A percentile compares a stretch with the other conserved stretches of the same genome.
These are phyloP conservation scores for slime mould (Dictyostelium discoideum) DNA, from an alignment of 78 protist genomes.

Conservation along the genomic window DNA sequence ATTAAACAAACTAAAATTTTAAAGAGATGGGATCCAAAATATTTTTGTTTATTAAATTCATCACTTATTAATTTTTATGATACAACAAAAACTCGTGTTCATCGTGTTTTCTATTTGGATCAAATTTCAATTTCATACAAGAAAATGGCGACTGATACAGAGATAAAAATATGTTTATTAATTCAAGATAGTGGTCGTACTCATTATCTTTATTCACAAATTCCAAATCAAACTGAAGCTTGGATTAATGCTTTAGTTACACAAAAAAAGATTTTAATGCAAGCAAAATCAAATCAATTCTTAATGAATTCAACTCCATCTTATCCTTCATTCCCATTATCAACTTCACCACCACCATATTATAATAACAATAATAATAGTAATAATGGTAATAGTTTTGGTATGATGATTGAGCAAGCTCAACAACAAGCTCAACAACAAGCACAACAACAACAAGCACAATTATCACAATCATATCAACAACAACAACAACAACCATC, in stretches of 20 bases:
- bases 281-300: slow-evolving; percentile 22
- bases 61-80: slow-evolving; percentile 64
- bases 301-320: not conserved
- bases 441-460: not conserved
- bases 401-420: not conserved
- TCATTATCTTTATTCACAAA: slow-evolving; percentile 45
- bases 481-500: not conserved
- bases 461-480: not conserved
- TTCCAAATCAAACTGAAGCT: slow-evolving; percentile 63
- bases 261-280: slow-evolving; percentile 55
- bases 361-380: not conserved
- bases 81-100: slow-evolving; percentile 43
- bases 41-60: slow-evolving; percentile 31
- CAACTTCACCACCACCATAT: slow-evolving; percentile 34
- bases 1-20: slow-evolving; percentile 67
- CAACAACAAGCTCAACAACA: not conserved
- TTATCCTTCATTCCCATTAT: slow-evolving; percentile 44
- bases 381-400: not conserved
- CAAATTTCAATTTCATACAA: slow-evolving; percentile 38
- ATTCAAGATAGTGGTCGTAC: slow-evolving; percentile 61
- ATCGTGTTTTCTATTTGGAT: slow-evolving; percentile 65
- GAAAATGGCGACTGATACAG: slow-evolving; percentile 53
- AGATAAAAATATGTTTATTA: slow-evolving; percentile 46
- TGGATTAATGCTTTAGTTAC: slow-evolving; percentile 71
- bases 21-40: slow-evolving; percentile 47